Conservation (phyloP, 176 grass and related monocot species). For the Paspalum vaginatum region DNA sequence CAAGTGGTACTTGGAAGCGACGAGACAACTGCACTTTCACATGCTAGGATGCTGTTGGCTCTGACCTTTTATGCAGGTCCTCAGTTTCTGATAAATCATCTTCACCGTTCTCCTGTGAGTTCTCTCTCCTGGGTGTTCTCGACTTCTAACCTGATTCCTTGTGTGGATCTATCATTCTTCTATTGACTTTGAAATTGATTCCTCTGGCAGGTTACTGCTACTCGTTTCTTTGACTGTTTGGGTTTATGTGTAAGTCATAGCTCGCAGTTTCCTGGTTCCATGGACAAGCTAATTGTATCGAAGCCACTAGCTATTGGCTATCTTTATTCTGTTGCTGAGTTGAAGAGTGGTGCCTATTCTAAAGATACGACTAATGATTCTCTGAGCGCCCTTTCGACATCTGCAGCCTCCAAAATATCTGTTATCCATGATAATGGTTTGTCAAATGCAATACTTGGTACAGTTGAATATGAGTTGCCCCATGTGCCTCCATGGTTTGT, state of each 20-base stretch:
- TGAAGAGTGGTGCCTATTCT: slow-evolving; percentile 63
- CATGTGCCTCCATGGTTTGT: slow-evolving; percentile 93
- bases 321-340: slow-evolving; percentile 86
- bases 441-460: slow-evolving; percentile 34
- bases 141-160: slow-evolving; percentile 13
- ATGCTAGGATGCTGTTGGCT: slow-evolving; percentile 82
- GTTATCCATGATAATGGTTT: slow-evolving; percentile 58
- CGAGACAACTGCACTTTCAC: slow-evolving; percentile 70
- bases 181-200: slow-evolving; percentile 43
- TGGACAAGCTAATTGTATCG: slow-evolving; percentile 74
- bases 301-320: slow-evolving; percentile 89
- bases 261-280: slow-evolving; percentile 84
- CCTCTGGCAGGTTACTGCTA: slow-evolving; percentile 59
- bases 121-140: not conserved
- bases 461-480: slow-evolving; percentile 63
- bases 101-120: slow-evolving; percentile 73
- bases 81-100: slow-evolving; percentile 72
- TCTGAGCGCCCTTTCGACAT: slow-evolving; percentile 34
- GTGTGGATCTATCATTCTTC: slow-evolving; percentile 23
- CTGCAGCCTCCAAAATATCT: slow-evolving; percentile 59
- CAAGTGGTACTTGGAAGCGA: slow-evolving; percentile 82
- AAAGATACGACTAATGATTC: slow-evolving; percentile 48
- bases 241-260: slow-evolving; percentile 76
- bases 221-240: slow-evolving; percentile 80
- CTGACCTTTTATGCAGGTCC: slow-evolving; percentile 90